Conservation (phyloP, 73 alveolate genomes). For the Paramecium sonneborni region DNA sequence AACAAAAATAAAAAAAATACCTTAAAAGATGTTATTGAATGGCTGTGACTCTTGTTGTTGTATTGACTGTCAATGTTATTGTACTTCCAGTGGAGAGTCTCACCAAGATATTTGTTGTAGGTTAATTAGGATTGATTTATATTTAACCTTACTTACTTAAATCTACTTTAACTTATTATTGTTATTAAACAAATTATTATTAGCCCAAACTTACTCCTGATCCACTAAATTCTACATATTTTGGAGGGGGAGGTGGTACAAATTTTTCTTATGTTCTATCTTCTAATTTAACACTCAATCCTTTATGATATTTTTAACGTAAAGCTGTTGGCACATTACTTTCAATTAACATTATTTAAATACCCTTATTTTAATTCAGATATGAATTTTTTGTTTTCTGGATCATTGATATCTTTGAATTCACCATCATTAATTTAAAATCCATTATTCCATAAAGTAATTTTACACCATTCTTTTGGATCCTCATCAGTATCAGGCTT, state of each 20-base stretch:
- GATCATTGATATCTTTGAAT: conserved; percentile 74
- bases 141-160: conserved; percentile 75
- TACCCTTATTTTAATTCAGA: conserved; percentile 77
- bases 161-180: conserved; percentile 66
- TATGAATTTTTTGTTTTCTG: conserved; percentile 76
- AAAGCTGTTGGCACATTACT: conserved; percentile 71
- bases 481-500: conserved; percentile 38
- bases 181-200: not conserved
- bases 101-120: conserved; percentile 73
- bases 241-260: conserved; percentile 87
- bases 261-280: conserved; percentile 75
- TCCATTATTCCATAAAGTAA: conserved; percentile 78
- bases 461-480: conserved; percentile 64
- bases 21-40: conserved; percentile 70
- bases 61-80: conserved; percentile 69
- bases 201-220: conserved; percentile 77
- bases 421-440: conserved; percentile 84
- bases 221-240: conserved; percentile 81
- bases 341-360: too few species aligned
- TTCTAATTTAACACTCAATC: conserved; percentile 77
- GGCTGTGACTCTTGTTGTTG: conserved; percentile 70
- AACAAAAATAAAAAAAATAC: conserved; percentile 16
- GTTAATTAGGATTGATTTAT: conserved; percentile 71
- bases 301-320: conserved; percentile 70
- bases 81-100: conserved; percentile 83